Evolutionary conservation across 2,329 filamentous ascomycete genomes (phyloP).

Genomic region (Scopulariopsis brevicaulis): DNA sequence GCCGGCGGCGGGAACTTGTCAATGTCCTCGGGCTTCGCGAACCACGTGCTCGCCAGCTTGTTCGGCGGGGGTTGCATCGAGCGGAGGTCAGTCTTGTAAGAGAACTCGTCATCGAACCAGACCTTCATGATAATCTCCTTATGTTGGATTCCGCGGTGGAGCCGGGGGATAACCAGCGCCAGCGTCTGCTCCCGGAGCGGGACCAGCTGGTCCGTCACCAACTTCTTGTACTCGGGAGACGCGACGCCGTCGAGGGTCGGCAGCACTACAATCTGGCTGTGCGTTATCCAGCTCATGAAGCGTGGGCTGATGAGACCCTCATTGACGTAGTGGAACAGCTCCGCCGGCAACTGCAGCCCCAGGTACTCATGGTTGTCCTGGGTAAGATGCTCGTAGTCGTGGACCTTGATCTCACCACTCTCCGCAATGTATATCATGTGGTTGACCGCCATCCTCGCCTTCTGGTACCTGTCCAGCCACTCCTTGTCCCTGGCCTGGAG

Average conservation of each 20-base stretch:
- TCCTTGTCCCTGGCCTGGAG: constrained; percentile 57
- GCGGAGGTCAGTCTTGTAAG: constrained; percentile 47
- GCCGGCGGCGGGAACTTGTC: constrained; percentile 27
- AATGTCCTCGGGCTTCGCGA: constrained; percentile 50
- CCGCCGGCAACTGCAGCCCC: constrained; percentile 78
- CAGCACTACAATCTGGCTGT: constrained; percentile 64
- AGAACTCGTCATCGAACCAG: constrained; percentile 70
- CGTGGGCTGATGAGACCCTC: constrained; percentile 70
- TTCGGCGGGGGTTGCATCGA: constrained; percentile 30
- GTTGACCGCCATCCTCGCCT: constrained; percentile 72
- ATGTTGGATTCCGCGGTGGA: constrained; percentile 75
- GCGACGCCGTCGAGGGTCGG: constrained; percentile 80
- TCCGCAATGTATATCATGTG: constrained; percentile 76
- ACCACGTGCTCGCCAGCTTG: constrained; percentile 51
- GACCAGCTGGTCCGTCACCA: constrained; percentile 65
- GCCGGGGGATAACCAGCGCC: constrained; percentile 63
- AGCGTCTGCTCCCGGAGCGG: constrained; percentile 67
- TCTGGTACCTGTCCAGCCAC: constrained; percentile 80
- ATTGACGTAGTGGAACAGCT: constrained; percentile 84
- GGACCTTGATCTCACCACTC: constrained; percentile 65
- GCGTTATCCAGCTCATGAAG: constrained; percentile 71
- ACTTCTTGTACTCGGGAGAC: constrained; percentile 67
- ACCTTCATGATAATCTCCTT: constrained; percentile 67
- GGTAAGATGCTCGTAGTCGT: constrained; percentile 63
- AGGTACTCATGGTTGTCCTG: constrained; percentile 82